Evolutionary conservation across 495 filamentous ascomycete genomes (phyloP), one percentile per base, ranked within the genome.

Genomic region (Neurospora africana): DNA sequence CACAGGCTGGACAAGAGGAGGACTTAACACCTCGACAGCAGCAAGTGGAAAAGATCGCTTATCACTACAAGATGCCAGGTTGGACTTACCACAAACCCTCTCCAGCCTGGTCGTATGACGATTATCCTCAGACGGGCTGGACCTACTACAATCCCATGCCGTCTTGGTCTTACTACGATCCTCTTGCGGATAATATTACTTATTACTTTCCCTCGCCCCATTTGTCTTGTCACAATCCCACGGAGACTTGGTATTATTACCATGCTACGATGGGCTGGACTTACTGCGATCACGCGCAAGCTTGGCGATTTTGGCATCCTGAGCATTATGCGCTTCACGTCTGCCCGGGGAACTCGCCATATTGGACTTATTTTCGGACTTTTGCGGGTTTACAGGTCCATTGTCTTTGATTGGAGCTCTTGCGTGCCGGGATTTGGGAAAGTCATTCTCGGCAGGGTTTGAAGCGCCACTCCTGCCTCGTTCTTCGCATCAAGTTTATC

Each of bases 151-250:
- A 13, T 23, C 44, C 44, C 1, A 0, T 44, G 19, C 41, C 41
- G n/a, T 2, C n/a, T 10, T 53, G 44, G 44, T 53, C 44, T 13
- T 2, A 53, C 44, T 53, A 23, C 21, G 0, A 53, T 53, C 44
- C 10, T 0, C 0, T 1, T 53, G 0, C 10, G 44, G 44, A 13
- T 21, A 0, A 13, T 4, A 6, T 23, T 3, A 5, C 0, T 5
- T 21, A 13, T 2, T 23, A 11, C 44, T 23, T 6, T 11, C 44
- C 44, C n/a, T 21, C n/a, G 4, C n/a, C 44, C 9, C 44, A 53
- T 23, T 53, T 53, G 44, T 44, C 19, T 2, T 9, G 13, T 11
- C 21, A 53, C n/a, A 5, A 53, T n/a, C n/a, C n/a, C 9, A 5
- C 44, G 21, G n/a, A 53, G 5, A 21, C 21, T 21, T 53, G 44